Base-by-base conservation (phyloP, 331 rosid species). In the Arachis monticola region DNA sequence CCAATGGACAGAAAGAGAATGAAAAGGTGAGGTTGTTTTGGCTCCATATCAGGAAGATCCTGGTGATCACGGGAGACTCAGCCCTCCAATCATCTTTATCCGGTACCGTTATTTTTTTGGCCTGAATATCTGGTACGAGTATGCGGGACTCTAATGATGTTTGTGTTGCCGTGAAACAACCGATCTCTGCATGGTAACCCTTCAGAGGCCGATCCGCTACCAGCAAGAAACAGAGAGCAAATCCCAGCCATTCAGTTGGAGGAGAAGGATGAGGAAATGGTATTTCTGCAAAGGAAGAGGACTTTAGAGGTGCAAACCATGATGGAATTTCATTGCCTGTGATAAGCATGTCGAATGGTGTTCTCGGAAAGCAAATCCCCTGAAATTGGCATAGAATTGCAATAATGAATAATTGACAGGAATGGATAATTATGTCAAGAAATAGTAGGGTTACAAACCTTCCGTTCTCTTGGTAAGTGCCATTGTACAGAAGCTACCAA, bases 271-370 rank as follows among this genome's bases (percentile, higher is more conserved):
- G 70, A 75, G 75, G 81, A 12, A 67, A 41, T 1, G 63, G 0
- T 61, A 79, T 31, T 7, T 40, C 56, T 61, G 83, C 78, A 9
- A 52, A 40, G 10, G 56, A 65, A 66, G 11, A 69, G 55, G 1
- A 27, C 46, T 75, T 78, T 71, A 42, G 67, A 52, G 63, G 79
- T n/a, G 17, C 14, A 72, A 83, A 83, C 83, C 86, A 79, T 22
- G 79, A 31, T 13, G 84, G 79, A 63, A 79, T 75, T 60, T 71
- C 77, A 67, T 51, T 61, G 44, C 84, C 84, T 2, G 74, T 50
- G 64, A 76, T 79, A n/a, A 83, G 56, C 77, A 83, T 76, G 48
- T 72, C 82, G 61, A 79, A 83, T 76, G 79, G 75, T 38, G 53
- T 42, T 38, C 1, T 27, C 13, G 82, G 81, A 53, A 56, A 10